Evolutionary conservation across 2,329 filamentous ascomycete genomes (phyloP).

Genomic region (Cryphonectria parasitica): DNA sequence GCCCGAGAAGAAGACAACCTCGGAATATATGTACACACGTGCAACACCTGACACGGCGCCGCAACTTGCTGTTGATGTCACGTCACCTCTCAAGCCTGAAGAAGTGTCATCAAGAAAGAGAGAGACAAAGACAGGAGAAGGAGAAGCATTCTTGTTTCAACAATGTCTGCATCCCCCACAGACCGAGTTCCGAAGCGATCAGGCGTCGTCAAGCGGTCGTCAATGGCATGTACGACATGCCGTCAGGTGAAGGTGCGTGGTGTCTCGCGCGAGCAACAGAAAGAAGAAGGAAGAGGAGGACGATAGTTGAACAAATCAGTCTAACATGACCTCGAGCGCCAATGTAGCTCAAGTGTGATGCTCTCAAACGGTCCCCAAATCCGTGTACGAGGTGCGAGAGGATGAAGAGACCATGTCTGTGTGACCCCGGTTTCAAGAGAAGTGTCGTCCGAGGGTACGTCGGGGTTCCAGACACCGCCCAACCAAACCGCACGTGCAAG

Average conservation of each 20-base stretch:
- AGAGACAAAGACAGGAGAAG: too few species aligned
- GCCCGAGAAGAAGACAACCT: not conserved
- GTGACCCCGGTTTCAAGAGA: slow-evolving; percentile 1
- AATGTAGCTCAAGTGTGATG: slow-evolving; percentile 7
- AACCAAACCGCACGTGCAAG: not conserved
- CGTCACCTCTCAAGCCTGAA: not conserved
- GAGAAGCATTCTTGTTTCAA: too few species aligned
- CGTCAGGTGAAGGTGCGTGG: slow-evolving; percentile 5
- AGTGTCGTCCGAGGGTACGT: slow-evolving; percentile 5
- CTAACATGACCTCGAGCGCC: not conserved
- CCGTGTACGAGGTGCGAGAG: slow-evolving; percentile 6
- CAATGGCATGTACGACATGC: slow-evolving; percentile 6
- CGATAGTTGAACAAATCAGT: not conserved
- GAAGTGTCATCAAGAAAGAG: not conserved
- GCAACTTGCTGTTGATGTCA: not conserved
- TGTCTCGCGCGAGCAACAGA: not conserved
- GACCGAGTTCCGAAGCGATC: not conserved
- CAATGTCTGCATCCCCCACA: not conserved
- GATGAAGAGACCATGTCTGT: not conserved
- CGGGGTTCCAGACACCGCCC: not conserved
- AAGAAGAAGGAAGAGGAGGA: not conserved
- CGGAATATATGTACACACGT: not conserved
- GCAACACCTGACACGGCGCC: not conserved
- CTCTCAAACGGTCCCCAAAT: not conserved
- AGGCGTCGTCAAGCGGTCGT: not conserved